Evolutionary conservation across 2,329 filamentous ascomycete species (phyloP), one percentile per base, ranked within the genome.

Genomic region (Fusarium sp.): DNA sequence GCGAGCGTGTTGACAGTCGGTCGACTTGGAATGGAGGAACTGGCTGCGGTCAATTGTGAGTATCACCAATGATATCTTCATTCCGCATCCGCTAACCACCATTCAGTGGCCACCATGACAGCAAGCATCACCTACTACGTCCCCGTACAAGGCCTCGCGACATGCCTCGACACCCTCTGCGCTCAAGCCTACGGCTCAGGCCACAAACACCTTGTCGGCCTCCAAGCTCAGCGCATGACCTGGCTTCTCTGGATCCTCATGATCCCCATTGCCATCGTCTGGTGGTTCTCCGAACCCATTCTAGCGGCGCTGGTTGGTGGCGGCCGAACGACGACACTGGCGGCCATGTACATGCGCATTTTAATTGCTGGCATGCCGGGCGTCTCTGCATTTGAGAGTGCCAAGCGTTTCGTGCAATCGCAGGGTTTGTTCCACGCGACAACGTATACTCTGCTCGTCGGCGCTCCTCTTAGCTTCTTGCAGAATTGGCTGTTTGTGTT

Each of bases 161-260:
- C 95, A 1, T 92, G 91, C 61, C 84, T 98, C 18, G 95, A 98
- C 79, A 98, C 95, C 0, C 88, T 98, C 1, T 97, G 95, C 77
- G 88, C 94, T 0, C 95, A 98, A 78, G 95, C 95, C 0, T 98
- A 95, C 76, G 95, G 95, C 1, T 95, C 92, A 0, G 95, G 95
- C 0, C 91, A 91, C 75, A 95, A 91, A 72, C 91, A 94, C 71
- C 87, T 98, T 2, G 94, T 98, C 0, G 92, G 92, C 1, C 79
- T 95, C n/a, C 91, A 95, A 69, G 85, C 92, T 58, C 92, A 95
- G 77, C 86, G 92, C 50, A 94, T 95, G 92, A 83, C 92, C 2
- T 91, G 85, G 75, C 93, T 95, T 68, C 85, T 95, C 1, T 90
- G 91, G 84, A 74, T 85, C 1, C 85, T 93, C 61, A 91, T 90